Base-by-base conservation (phyloP, 768 basidiomycete species). In the Gymnopilus junonius region DNA sequence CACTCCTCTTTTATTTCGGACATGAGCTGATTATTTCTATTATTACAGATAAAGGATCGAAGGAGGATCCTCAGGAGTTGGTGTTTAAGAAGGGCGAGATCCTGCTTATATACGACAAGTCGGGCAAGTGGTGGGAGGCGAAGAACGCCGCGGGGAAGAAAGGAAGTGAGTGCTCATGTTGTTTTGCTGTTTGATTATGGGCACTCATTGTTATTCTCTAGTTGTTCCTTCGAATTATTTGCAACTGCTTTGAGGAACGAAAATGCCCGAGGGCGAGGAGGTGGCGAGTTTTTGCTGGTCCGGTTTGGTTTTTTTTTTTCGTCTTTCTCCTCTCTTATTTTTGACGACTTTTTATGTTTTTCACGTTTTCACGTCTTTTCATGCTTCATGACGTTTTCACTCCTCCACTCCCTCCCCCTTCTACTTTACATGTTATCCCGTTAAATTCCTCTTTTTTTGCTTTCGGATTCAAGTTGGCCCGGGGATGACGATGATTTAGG, bases 41-140 rank as follows among this genome's bases (percentile, higher is more conserved):
- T n/a, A n/a, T n/a, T n/a, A 23, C 42, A 71, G 66, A 67, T 55
- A 43, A 63, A 34, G 66, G 65, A 39, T 89, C 86, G 2, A 74
- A 85, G 0, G 87, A 90, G 35, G 96, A 97, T 71, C 89, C 93
- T 1, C 91, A 89, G 70, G 96, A 98, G 73, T 84, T 97, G 8
- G 86, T 88, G 21, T 96, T 98, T 75, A 72, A 79, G 48, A 94
- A 95, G 75, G 93, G 93, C 25, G 96, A 97, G 68, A 79, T 90
- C 3, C 79, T 98, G 59, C 88, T 93, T 56, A 87, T 98, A 46
- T 71, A 91, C 45, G 94, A 97, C 72, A 87, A 88, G 58, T 65
- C 71, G 6, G 91, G 90, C n/a, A 92, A 93, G 71, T 94, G 93
- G 93, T 95, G 93, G 92, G 89, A 90, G 69, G 91, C 87, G 17